A percentile compares a stretch with the other conserved stretches of the same genome.
Conservation (phyloP, 2,329 filamentous ascomycete genomes). For the Teratosphaeria gauchensis region DNA sequence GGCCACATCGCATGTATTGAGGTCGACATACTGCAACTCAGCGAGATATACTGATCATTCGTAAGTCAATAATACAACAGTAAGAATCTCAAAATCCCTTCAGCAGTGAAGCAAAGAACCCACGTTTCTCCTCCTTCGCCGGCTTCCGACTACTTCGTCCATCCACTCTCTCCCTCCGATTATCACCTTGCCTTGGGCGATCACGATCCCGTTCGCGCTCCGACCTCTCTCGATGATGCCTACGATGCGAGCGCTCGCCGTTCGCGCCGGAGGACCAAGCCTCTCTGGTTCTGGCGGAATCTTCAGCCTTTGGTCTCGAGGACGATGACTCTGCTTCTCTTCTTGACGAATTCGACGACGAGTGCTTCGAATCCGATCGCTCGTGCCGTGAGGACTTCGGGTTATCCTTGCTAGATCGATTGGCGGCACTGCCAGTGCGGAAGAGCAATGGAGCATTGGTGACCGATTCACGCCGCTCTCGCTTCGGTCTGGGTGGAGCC, state of each 20-base stretch:
- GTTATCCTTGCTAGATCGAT: not conserved
- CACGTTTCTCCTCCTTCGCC: not conserved
- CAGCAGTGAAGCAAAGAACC: not conserved
- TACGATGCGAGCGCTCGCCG: slow-evolving; percentile 1
- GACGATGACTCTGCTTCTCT: not conserved
- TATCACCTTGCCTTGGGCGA: not conserved
- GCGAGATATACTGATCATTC: not conserved
- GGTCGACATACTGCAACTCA: not conserved
- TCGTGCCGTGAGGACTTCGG: not conserved
- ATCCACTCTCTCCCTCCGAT: not conserved
- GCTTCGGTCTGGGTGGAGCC: not conserved
- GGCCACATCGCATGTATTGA: not conserved
- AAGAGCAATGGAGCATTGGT: slow-evolving; percentile 5
- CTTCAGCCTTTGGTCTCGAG: not conserved
- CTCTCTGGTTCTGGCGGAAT: not conserved
- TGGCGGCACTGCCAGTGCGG: slow-evolving; percentile 1
- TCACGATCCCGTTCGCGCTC: slow-evolving; percentile 7
- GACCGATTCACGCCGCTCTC: slow-evolving; percentile 3
- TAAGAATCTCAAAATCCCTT: not conserved
- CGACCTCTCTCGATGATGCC: slow-evolving; percentile 3
- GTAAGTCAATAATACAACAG: not conserved
- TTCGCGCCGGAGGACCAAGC: slow-evolving; percentile 1
- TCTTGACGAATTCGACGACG: not conserved
- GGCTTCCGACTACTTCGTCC: not conserved
- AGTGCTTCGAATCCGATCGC: not conserved